phyloP scores from a whole-genome alignment of 2,329 filamentous ascomycete species.

The Incumbomyces delicatus region DNA sequence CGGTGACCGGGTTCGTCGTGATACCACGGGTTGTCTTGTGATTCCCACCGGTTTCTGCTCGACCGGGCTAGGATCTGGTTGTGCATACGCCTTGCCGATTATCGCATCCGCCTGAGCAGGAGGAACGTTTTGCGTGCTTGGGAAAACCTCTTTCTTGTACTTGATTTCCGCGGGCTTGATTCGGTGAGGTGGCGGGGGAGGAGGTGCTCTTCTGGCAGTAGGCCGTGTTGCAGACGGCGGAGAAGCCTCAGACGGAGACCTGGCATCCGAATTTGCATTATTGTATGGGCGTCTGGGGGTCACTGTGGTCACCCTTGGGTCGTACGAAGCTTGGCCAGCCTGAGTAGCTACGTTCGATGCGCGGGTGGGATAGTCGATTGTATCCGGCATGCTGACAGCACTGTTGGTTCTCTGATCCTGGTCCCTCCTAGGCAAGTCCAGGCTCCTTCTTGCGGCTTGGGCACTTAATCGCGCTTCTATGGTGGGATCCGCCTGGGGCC shows the following conservation, averaged over 20 bases:
- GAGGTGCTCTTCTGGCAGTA: conserved; percentile 7
- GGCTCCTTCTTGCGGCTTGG: conserved; percentile 18
- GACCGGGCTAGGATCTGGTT: conserved; percentile 3
- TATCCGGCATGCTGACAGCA: conserved; percentile 7
- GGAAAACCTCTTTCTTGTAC: conserved; percentile 44
- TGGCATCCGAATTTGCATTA: not conserved
- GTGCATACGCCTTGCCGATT: conserved; percentile 15
- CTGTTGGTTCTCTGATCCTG: conserved; percentile 7
- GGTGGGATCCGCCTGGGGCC: conserved; percentile 17
- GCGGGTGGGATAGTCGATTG: conserved; percentile 12
- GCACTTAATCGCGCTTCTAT: conserved; percentile 21
- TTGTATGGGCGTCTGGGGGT: not conserved
- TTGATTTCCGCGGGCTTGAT: conserved; percentile 24
- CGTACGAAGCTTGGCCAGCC: conserved; percentile 1
- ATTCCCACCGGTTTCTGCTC: conserved; percentile 11
- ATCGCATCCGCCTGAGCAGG: conserved; percentile 15
- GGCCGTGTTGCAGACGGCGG: conserved; percentile 13
- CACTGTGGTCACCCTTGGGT: not conserved
- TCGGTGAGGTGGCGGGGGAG: conserved; percentile 12
- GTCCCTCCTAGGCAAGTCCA: conserved; percentile 13
- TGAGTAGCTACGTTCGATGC: not conserved
- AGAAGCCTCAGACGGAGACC: conserved; percentile 11
- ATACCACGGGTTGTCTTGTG: conserved; percentile 27
- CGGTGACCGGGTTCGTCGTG: conserved; percentile 7
- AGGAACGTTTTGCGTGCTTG: conserved; percentile 23